These are phyloP conservation scores for Rubroshorea leprosula DNA, from an alignment of 345 rosid genomes.

Conservation along the genomic window DNA sequence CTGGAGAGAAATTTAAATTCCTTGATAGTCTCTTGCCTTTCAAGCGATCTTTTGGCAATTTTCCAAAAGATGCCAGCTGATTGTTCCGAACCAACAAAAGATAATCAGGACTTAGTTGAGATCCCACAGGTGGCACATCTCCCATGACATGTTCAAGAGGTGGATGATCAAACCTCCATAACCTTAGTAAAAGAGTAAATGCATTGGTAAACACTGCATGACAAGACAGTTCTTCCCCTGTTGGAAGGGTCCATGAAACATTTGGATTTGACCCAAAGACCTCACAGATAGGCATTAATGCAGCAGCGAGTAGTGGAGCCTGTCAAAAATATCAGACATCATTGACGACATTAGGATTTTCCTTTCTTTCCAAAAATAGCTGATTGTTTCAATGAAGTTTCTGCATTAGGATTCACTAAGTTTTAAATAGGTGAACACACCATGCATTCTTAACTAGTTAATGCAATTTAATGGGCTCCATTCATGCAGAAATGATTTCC, in stretches of 20 bases:
- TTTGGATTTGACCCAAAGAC: slow-evolving; percentile 73
- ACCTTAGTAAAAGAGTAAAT: slow-evolving; percentile 71
- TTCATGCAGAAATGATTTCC: no score
- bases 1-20: slow-evolving; percentile 31
- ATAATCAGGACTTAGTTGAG: slow-evolving; percentile 70
- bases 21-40: slow-evolving; percentile 47
- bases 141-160: slow-evolving; percentile 73
- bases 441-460: no score
- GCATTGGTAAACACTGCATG: slow-evolving; percentile 88
- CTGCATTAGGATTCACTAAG: no score
- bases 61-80: slow-evolving; percentile 54
- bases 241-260: slow-evolving; percentile 58
- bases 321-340: slow-evolving; percentile 15
- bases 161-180: slow-evolving; percentile 86
- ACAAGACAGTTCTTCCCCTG: slow-evolving; percentile 70
- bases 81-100: slow-evolving; percentile 78
- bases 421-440: no score
- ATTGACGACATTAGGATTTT: slow-evolving; percentile 2
- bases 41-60: slow-evolving; percentile 51
- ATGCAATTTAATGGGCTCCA: not conserved
- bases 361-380: no score
- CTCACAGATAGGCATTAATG: slow-evolving; percentile 90
- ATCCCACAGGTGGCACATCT: slow-evolving; percentile 61
- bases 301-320: slow-evolving; percentile 87
- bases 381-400: no score